Conservation (phyloP, 176 grass and related monocot species). For the Oryza australiensis region DNA sequence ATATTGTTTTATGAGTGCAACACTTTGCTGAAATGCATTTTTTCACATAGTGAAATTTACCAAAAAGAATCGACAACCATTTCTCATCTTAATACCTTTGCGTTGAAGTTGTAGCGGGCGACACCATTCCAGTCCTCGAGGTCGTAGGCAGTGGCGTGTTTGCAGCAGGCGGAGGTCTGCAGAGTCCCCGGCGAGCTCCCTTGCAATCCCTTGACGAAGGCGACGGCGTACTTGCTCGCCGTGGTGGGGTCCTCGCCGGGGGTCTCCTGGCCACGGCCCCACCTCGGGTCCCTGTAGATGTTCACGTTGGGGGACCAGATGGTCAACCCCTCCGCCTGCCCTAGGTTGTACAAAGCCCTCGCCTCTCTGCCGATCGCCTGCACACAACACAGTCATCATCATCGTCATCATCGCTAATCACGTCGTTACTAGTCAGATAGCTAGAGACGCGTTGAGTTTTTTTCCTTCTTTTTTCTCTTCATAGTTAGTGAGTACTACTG, state of each 20-base stretch:
- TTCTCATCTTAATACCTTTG: neutral
- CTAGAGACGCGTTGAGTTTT: too few species aligned
- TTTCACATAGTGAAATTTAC: too few species aligned
- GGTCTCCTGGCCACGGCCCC: constrained; percentile 85
- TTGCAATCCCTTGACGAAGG: constrained; percentile 71
- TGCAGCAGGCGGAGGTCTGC: constrained; percentile 78
- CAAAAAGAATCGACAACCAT: too few species aligned
- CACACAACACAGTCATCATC: neutral
- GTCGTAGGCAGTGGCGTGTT: constrained; percentile 82
- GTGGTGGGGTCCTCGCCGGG: constrained; percentile 74
- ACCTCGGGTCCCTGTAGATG: constrained; percentile 70
- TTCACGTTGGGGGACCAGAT: constrained; percentile 84
- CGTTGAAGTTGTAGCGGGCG: constrained; percentile 49
- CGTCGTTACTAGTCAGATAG: too few species aligned
- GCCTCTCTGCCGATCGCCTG: constrained; percentile 48
- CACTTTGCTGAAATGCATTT: too few species aligned
- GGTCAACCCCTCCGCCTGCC: constrained; percentile 68
- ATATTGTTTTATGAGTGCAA: neutral
- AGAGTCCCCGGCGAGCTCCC: constrained; percentile 31
- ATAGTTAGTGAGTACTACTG: too few species aligned
- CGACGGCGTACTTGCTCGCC: constrained; percentile 51
- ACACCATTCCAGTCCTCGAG: constrained; percentile 68
- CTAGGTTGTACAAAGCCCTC: constrained; percentile 43
- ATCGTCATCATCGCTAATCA: neutral
- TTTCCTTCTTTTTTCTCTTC: too few species aligned